A percentile compares a stretch with the other conserved stretches of the same genome.
phyloP scores from a whole-genome alignment of 768 basidiomycete genomes.

The Boletus barrowsii region DNA sequence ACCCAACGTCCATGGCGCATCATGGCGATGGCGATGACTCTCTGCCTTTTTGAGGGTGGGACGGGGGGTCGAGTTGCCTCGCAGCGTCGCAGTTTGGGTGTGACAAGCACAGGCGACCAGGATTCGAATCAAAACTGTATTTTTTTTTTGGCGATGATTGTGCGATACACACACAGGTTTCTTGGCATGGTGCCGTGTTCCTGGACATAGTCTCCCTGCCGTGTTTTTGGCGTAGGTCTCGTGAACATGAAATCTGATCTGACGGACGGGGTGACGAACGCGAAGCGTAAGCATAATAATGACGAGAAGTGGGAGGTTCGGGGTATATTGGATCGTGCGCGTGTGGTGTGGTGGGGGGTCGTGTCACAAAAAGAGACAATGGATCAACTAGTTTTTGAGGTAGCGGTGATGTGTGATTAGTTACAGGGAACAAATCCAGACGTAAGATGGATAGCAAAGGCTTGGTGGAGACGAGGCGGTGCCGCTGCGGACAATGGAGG shows the following conservation, averaged over 20 bases:
- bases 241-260: too few species aligned
- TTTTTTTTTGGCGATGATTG: too few species aligned
- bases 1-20: too few species aligned
- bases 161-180: neutral
- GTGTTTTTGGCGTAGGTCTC: neutral
- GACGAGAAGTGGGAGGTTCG: slow-evolving; percentile 5
- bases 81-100: too few species aligned
- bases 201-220: slow-evolving; percentile 8
- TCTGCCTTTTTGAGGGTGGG: too few species aligned
- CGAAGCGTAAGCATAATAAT: slow-evolving; percentile 9
- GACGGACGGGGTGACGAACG: neutral
- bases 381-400: neutral
- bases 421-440: slow-evolving; percentile 5
- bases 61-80: too few species aligned
- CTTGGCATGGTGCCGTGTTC: slow-evolving; percentile 1
- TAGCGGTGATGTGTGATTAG: slow-evolving; percentile 13
- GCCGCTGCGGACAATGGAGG: slow-evolving; percentile 16
- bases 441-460: slow-evolving; percentile 13
- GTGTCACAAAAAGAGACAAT: neutral
- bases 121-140: too few species aligned
- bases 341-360: neutral
- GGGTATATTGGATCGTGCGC: neutral
- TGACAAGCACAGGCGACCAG: too few species aligned
- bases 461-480: slow-evolving; percentile 23
- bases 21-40: neutral